Evolutionary conservation across 2,329 filamentous ascomycete species (phyloP).

Genomic region (Fragosphaeria purpurea): DNA sequence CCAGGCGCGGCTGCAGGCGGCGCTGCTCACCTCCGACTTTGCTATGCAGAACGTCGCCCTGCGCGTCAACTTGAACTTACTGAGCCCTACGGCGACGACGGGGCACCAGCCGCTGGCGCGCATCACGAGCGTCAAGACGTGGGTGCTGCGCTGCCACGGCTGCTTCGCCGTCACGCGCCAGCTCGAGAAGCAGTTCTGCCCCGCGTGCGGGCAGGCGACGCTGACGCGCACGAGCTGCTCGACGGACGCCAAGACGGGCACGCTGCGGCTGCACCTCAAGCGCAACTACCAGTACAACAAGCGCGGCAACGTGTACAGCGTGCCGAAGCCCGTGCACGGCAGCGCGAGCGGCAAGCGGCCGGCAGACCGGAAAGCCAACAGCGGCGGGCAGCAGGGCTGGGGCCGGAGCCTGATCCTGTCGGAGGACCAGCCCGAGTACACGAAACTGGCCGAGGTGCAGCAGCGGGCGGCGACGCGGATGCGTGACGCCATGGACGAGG

Average conservation of each 20-base stretch:
- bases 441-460: slow-evolving; percentile 51
- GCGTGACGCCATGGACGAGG: slow-evolving; percentile 87
- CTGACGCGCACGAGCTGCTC: slow-evolving; percentile 78
- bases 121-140: slow-evolving; percentile 77
- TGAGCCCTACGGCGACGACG: slow-evolving; percentile 13
- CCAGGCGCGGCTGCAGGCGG: slow-evolving; percentile 65
- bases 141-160: slow-evolving; percentile 85
- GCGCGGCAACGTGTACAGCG: slow-evolving; percentile 80
- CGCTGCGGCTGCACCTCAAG: slow-evolving; percentile 80
- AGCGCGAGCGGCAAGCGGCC: slow-evolving; percentile 65
- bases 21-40: slow-evolving; percentile 90
- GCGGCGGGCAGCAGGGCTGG: slow-evolving; percentile 81
- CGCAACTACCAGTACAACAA: slow-evolving; percentile 96
- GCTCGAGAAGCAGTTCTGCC: slow-evolving; percentile 85
- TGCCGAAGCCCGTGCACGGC: slow-evolving; percentile 82
- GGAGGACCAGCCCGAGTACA: slow-evolving; percentile 91
- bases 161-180: slow-evolving; percentile 81
- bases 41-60: slow-evolving; percentile 96
- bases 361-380: slow-evolving; percentile 30
- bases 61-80: slow-evolving; percentile 67
- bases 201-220: slow-evolving; percentile 78
- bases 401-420: slow-evolving; percentile 73
- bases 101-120: slow-evolving; percentile 66
- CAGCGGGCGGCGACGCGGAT: slow-evolving; percentile 48
- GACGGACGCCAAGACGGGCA: slow-evolving; percentile 61